phyloP scores from a whole-genome alignment of 2,329 filamentous ascomycete genomes.

The Epichloe elymi region DNA sequence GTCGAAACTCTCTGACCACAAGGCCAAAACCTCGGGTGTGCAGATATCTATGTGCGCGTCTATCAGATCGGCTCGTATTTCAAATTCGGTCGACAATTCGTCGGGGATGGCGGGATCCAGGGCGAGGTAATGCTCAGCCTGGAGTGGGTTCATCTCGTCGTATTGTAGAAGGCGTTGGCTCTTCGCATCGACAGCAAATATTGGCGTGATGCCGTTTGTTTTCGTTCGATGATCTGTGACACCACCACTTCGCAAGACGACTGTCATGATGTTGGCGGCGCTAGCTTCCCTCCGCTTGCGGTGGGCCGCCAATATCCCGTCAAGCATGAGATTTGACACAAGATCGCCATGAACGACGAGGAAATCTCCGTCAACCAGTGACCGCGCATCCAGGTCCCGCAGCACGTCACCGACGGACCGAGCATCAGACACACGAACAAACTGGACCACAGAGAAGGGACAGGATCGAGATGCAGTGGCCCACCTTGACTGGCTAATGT shows the following conservation, averaged over 20 bases:
- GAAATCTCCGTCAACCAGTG: conserved; percentile 80
- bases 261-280: conserved; percentile 96
- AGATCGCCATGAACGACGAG: conserved; percentile 86
- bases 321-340: conserved; percentile 79
- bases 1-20: conserved; percentile 97
- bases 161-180: conserved; percentile 82
- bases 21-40: conserved; percentile 82
- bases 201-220: conserved; percentile 57
- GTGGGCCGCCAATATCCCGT: conserved; percentile 64
- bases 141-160: conserved; percentile 69
- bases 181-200: conserved; percentile 75
- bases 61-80: conserved; percentile 75
- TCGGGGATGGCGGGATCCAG: conserved; percentile 73
- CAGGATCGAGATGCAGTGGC: conserved; percentile 42
- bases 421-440: conserved; percentile 73
- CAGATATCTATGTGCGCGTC: conserved; percentile 96
- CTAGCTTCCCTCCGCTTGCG: conserved; percentile 67
- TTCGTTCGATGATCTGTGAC: conserved; percentile 60
- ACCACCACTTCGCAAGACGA: conserved; percentile 72
- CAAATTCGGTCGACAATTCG: conserved; percentile 56
- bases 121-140: conserved; percentile 50
- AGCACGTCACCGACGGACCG: conserved; percentile 87
- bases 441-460: conserved; percentile 68
- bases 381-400: conserved; percentile 79
- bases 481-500: conserved; percentile 66